phyloP scores from a whole-genome alignment of 2,329 filamentous ascomycete genomes.

The Fusarium sp. region DNA sequence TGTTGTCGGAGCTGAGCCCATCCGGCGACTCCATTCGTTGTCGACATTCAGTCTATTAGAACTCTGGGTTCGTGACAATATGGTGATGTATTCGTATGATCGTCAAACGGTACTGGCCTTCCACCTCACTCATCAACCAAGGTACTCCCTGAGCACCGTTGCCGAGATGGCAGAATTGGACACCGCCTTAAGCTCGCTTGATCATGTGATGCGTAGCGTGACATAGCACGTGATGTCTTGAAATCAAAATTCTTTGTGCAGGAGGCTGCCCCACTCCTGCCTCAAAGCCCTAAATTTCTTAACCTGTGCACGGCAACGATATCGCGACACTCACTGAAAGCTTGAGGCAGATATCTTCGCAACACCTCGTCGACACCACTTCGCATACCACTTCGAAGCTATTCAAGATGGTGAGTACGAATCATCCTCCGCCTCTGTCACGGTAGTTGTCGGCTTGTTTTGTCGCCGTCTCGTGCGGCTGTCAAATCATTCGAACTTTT shows the following conservation, averaged over 20 bases:
- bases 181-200: slow-evolving; percentile 35
- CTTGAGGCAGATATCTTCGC: slow-evolving; percentile 47
- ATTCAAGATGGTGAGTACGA: slow-evolving; percentile 59
- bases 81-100: slow-evolving; percentile 23
- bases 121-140: slow-evolving; percentile 22
- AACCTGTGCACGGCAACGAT: slow-evolving; percentile 49
- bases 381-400: slow-evolving; percentile 53
- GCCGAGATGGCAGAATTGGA: slow-evolving; percentile 38
- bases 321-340: slow-evolving; percentile 48
- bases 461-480: slow-evolving; percentile 24
- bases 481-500: slow-evolving; percentile 27
- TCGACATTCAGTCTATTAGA: slow-evolving; percentile 54
- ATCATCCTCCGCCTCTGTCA: slow-evolving; percentile 26
- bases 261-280: slow-evolving; percentile 32
- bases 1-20: slow-evolving; percentile 97
- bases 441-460: slow-evolving; percentile 21
- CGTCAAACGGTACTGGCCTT: slow-evolving; percentile 15
- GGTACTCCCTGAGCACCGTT: slow-evolving; percentile 38
- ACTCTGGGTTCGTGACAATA: slow-evolving; percentile 4
- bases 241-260: slow-evolving; percentile 42
- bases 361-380: slow-evolving; percentile 51
- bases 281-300: slow-evolving; percentile 50
- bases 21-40: slow-evolving; percentile 65
- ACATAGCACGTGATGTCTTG: slow-evolving; percentile 36
- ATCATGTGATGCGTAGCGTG: slow-evolving; percentile 38